A percentile compares a stretch with the other conserved stretches of the same genome.
Evolutionary conservation across 768 basidiomycete species (phyloP).

Genomic region (Tylopilus vinaceipallidus): DNA sequence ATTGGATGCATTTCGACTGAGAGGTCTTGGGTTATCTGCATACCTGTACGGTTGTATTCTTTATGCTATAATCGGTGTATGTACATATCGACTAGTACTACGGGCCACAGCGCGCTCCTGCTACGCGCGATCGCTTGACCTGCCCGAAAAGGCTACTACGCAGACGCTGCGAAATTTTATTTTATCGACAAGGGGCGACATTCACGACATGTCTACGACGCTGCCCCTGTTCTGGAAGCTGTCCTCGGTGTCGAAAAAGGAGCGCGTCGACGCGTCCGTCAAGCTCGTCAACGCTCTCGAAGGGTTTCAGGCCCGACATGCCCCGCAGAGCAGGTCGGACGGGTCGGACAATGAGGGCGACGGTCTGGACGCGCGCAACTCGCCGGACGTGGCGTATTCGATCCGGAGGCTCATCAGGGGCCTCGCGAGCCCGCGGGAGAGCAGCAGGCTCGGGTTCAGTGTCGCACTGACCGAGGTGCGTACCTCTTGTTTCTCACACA

Average conservation of each 20-base stretch:
- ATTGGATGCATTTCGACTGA: constrained; percentile 67
- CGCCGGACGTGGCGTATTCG: constrained; percentile 91
- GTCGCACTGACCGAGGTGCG: constrained; percentile 95
- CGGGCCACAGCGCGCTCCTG: too few relatives aligned
- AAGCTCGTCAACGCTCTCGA: constrained; percentile 80
- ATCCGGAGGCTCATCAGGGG: constrained; percentile 85
- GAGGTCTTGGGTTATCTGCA: not conserved
- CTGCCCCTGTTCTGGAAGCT: constrained; percentile 94
- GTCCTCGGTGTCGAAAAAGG: constrained; percentile 75
- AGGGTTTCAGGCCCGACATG: constrained; percentile 75
- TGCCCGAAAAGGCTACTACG: too few relatives aligned
- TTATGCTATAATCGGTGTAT: not conserved
- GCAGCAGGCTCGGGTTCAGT: constrained; percentile 91
- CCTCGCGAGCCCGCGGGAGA: constrained; percentile 88
- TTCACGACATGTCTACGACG: constrained; percentile 77
- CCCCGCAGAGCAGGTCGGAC: constrained; percentile 44
- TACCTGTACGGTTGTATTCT: constrained; percentile 1
- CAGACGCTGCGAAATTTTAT: too few relatives aligned
- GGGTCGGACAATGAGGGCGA: constrained; percentile 45
- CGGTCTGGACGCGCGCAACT: constrained; percentile 65
- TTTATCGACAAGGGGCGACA: constrained; percentile 7
- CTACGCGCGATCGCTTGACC: too few relatives aligned
- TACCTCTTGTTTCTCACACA: constrained; percentile 27
- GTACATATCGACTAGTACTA: constrained; percentile 2
- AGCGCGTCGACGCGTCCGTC: constrained; percentile 81